These are phyloP conservation scores for Vaccinium darrowii DNA, from an alignment of 148 eudicot genomes.

Conservation along the genomic window DNA sequence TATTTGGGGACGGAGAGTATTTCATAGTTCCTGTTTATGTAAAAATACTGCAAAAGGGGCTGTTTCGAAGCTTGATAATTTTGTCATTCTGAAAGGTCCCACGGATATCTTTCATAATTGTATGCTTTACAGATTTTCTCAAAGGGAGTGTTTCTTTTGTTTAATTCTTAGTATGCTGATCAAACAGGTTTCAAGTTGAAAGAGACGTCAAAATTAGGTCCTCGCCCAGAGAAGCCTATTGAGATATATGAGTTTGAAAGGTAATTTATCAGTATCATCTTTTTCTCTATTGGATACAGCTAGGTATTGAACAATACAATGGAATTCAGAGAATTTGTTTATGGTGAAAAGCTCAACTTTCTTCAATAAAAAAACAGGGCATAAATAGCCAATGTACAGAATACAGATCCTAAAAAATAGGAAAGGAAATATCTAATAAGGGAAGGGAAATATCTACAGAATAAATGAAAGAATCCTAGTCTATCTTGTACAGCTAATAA, in stretches of 20 bases:
- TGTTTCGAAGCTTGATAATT: not conserved
- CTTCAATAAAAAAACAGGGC: not conserved
- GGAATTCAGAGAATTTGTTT: not conserved
- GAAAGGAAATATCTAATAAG: no score
- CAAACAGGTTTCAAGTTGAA: conserved; percentile 68
- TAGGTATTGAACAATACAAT: not conserved
- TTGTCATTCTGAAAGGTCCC: not conserved
- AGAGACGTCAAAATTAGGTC: conserved; percentile 84
- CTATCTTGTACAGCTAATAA: no score
- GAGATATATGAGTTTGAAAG: conserved; percentile 97
- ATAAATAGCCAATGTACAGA: not conserved
- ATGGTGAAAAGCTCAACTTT: not conserved
- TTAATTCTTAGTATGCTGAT: not conserved
- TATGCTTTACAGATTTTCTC: not conserved
- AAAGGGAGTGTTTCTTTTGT: not conserved
- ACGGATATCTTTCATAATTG: not conserved
- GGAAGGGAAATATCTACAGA: no score
- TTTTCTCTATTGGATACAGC: not conserved
- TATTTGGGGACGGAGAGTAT: not conserved
- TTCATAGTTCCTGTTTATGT: not conserved
- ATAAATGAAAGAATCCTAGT: no score
- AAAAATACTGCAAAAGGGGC: not conserved
- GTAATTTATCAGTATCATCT: conserved; percentile 30
- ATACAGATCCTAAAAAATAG: not conserved
- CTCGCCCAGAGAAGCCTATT: conserved; percentile 90